phyloP scores from a whole-genome alignment of 1,139 yeast genomes.

The Blastobotrys niveus region DNA sequence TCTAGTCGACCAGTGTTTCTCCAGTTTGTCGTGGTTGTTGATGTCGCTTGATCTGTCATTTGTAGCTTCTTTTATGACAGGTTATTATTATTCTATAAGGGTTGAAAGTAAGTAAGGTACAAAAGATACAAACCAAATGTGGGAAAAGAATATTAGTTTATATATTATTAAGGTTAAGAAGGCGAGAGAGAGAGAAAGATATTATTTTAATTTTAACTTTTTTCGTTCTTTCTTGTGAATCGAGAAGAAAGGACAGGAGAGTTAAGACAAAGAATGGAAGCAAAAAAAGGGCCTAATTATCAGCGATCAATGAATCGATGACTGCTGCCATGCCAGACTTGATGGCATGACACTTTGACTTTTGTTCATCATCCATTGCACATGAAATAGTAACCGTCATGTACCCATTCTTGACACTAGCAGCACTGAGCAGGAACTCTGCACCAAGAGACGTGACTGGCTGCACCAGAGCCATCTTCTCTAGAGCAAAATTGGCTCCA shows the following conservation, averaged over 20 bases:
- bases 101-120: too few species aligned
- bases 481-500: not conserved
- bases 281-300: too few species aligned
- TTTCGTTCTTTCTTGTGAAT: too few species aligned
- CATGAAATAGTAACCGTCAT: slow-evolving; percentile 9
- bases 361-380: slow-evolving; percentile 13
- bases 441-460: slow-evolving; percentile 13
- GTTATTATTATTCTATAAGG: too few species aligned
- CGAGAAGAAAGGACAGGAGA: too few species aligned
- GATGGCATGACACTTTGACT: slow-evolving; percentile 6
- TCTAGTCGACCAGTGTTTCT: not conserved
- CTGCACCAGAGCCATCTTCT: slow-evolving; percentile 14
- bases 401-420: slow-evolving; percentile 11
- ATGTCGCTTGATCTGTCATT: not conserved
- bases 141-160: too few species aligned
- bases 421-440: slow-evolving; percentile 12
- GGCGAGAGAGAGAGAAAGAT: too few species aligned
- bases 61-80: not conserved
- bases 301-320: not conserved
- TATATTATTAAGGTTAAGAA: too few species aligned
- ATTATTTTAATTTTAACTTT: too few species aligned
- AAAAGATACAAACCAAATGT: too few species aligned
- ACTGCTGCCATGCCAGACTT: not conserved
- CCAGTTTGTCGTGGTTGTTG: not conserved
- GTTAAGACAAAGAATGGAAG: too few species aligned